Percentiles rank a stretch among this genome's conserved stretches.
These are phyloP conservation scores for Baeospora myosura DNA, from an alignment of 1,284 basidiomycete species.

Conservation along the genomic window DNA sequence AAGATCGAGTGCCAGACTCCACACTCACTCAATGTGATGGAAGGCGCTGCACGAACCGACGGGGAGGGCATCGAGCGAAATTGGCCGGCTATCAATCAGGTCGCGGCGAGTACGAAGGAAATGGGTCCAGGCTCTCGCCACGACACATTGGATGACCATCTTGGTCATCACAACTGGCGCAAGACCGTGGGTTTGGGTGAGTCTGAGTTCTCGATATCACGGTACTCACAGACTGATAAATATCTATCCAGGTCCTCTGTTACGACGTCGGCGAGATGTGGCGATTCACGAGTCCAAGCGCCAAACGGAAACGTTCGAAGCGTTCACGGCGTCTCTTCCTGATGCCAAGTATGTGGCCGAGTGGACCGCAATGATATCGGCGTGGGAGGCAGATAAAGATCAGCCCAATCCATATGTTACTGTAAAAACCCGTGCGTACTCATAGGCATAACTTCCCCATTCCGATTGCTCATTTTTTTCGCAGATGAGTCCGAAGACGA, in stretches of 20 bases:
- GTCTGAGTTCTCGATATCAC: neutral
- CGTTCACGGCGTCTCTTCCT: neutral
- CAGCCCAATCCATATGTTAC: neutral
- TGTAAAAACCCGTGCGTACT: neutral
- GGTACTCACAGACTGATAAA: neutral
- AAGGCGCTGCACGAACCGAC: conserved; percentile 17
- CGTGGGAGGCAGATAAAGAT: neutral
- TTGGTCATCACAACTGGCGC: conserved; percentile 18
- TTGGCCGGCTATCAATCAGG: conserved; percentile 20
- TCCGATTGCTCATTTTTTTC: neutral
- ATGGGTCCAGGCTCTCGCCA: conserved; percentile 23
- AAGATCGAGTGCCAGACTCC: conserved; percentile 13
- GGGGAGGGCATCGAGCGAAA: conserved; percentile 23
- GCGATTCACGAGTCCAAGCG: neutral
- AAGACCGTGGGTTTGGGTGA: conserved; percentile 18
- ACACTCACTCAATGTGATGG: conserved; percentile 19
- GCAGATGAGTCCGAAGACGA: neutral
- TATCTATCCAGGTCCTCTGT: neutral
- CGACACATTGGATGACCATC: conserved; percentile 22
- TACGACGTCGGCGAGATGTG: neutral
- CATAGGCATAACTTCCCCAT: neutral
- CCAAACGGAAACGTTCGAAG: neutral
- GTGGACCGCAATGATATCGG: neutral
- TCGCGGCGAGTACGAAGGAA: conserved; percentile 20
- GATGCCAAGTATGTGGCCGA: neutral